phyloP scores from a whole-genome alignment of 257 asterid species.

The Ocimum tenuiflorum region DNA sequence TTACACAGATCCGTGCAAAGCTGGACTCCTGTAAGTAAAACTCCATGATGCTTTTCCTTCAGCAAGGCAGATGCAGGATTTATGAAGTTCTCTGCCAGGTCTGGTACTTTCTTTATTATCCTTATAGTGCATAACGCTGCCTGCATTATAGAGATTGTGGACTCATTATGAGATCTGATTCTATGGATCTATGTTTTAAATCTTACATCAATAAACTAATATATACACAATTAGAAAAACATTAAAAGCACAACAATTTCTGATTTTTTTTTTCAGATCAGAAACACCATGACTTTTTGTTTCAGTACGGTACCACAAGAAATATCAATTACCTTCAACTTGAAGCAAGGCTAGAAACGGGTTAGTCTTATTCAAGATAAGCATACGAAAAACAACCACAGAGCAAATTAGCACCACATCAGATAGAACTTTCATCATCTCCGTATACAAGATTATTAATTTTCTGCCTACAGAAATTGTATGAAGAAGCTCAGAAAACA shows the following conservation, averaged over 20 bases:
- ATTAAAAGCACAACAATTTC: not conserved
- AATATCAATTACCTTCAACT: constrained; percentile 5
- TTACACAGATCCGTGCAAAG: constrained; percentile 82
- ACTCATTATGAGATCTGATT: constrained; percentile 7
- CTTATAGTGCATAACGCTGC: constrained; percentile 95
- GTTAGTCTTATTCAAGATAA: not conserved
- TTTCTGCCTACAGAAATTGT: too few relatives aligned
- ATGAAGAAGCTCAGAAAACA: too few relatives aligned
- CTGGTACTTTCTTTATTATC: constrained; percentile 95
- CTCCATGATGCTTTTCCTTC: constrained; percentile 98
- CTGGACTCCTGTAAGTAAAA: constrained; percentile 80
- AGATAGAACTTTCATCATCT: constrained; percentile 4
- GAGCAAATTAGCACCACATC: not conserved
- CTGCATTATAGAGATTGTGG: constrained; percentile 30
- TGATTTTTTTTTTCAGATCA: not conserved
- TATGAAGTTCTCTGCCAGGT: constrained; percentile 86
- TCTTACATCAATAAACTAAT: not conserved
- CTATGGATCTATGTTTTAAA: constrained; percentile 9
- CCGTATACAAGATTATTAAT: too few relatives aligned
- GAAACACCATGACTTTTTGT: not conserved
- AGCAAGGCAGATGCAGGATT: constrained; percentile 70
- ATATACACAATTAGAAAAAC: not conserved
- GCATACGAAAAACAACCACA: not conserved
- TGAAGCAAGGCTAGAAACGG: constrained; percentile 6
- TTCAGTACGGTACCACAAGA: not conserved